Base-by-base conservation (phyloP, 352 stramenopile genomes). In the Peronospora destructor region DNA sequence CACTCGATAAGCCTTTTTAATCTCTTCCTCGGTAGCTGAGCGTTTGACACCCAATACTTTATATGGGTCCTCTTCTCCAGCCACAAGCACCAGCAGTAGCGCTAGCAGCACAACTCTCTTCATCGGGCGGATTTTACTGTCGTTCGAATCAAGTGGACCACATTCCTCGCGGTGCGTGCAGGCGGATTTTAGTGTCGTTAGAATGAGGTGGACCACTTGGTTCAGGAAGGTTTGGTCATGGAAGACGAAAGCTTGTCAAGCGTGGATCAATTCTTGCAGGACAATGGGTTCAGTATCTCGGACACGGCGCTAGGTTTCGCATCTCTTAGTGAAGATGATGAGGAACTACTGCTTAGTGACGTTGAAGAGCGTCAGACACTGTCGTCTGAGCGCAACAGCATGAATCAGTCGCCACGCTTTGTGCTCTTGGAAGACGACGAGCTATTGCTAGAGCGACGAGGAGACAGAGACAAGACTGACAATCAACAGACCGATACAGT, bases 1-100 rank as follows among this genome's bases (percentile, higher is more conserved):
- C 33, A 75, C 65, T 4, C 84, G 72, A 48, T 96, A 96, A 23
- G 82, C 82, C 43, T 76, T 77, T 61, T 91, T 91, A 64, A 93
- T 84, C 53, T 91, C 78, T 39, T 40, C 64, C 45, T 90, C 78
- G 6, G 79, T 80, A 6, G 82, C 77, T 21, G 72, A 77, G 4
- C 68, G 69, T 45, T 52, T 50, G 16, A 93, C 45, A 7, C 77
- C 79, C 41, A 93, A 63, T 45, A 87, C 76, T 45, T 68, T 72
- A 63, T 89, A 83, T 45, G 79, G 76, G 49, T 93, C 82, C 45
- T 94, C 84, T 1, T 60, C 50, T 67, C 11, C 45, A 25, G 19
- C 17, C 25, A 67, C 25, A 29, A 71, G 33, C 41, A 75, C 21
- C 14, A 73, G 55, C 45, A 33, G 11, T 34, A 68, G 14, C n/a